Evolutionary conservation across 2,329 filamentous ascomycete genomes (phyloP).

Genomic region (Phymatotrichopsis omnivora): DNA sequence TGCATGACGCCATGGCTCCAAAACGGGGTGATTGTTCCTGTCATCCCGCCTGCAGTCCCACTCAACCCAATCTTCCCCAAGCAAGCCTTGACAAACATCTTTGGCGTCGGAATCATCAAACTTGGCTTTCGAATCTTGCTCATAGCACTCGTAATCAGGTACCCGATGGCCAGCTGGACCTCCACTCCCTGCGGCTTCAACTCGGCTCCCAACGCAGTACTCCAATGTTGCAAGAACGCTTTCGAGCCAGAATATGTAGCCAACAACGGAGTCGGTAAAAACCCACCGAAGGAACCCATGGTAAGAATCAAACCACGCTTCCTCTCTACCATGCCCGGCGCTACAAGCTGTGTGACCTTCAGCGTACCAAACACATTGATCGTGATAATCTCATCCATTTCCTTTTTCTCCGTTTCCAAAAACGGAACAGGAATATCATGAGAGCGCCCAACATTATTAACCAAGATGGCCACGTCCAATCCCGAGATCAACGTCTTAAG

Average conservation of each 20-base stretch:
- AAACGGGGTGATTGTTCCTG: constrained; percentile 76
- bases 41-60: constrained; percentile 41
- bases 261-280: constrained; percentile 81
- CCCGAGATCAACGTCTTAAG: constrained; percentile 58
- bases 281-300: constrained; percentile 93
- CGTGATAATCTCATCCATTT: constrained; percentile 81
- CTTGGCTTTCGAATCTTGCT: constrained; percentile 81
- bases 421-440: constrained; percentile 91
- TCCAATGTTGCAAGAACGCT: constrained; percentile 97
- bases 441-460: constrained; percentile 96
- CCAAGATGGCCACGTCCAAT: constrained; percentile 72
- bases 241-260: constrained; percentile 97
- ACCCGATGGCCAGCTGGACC: constrained; percentile 84
- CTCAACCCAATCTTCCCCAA: constrained; percentile 70
- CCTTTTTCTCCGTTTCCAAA: constrained; percentile 62
- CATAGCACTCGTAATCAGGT: constrained; percentile 94
- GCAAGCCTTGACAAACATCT: constrained; percentile 67
- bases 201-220: constrained; percentile 71
- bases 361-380: constrained; percentile 93
- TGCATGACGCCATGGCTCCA: constrained; percentile 88
- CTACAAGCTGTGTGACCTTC: constrained; percentile 73
- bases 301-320: constrained; percentile 84
- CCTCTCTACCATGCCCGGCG: constrained; percentile 72
- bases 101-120: constrained; percentile 67
- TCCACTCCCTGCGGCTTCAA: constrained; percentile 70